Evolutionary conservation across 106 monocot genomes (phyloP), one percentile per base, ranked within the genome.

Genomic region (Apostasia shenzhenica): DNA sequence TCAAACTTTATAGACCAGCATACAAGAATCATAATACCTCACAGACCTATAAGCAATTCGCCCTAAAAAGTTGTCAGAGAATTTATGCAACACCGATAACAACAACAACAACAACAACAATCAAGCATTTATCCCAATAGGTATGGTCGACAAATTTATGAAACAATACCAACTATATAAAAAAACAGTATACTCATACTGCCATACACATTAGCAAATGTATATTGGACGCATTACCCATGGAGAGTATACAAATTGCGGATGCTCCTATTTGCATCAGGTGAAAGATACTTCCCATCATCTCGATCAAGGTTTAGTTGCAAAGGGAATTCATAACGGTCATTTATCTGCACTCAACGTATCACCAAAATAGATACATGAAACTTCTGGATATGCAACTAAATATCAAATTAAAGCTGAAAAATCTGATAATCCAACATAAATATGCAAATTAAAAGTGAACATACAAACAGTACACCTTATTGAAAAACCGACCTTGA

Each of bases 271-370:
- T 93, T 86, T 49, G 93, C 88, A 55, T 93, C 93, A 41, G 85
- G 93, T 58, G 93, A 88, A 47, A 93, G 88, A 76, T 93, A 93
- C 70, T 88, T 93, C 8, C 93, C 85, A 73, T 88, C 73, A 5
- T 93, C 85, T 68, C 73, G 81, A 77, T 93, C 93, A 79, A 93
- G 93, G 61, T 93, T 85, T 57, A 93, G 57, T 81, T 93, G 85
- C 72, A 93, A 56, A 45, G 93, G 88, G 41, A 93, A 93, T 70
- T 93, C 93, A 63, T 93, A 93, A 0, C 88, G 93, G 59, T 93
- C 93, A 84, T 93, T 93, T 77, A 93, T 93, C 93, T 93, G 84
- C 77, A 78, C 63, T 64, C 59, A 46, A 55, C 41, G 47, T 48
- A 45, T 65, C 48, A 49, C 48, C 14, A 65, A 26, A 65, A 48